A percentile compares a stretch with the other conserved stretches of the same genome.
Conservation (phyloP, 257 asterid species). For the Solanum virginianum region DNA sequence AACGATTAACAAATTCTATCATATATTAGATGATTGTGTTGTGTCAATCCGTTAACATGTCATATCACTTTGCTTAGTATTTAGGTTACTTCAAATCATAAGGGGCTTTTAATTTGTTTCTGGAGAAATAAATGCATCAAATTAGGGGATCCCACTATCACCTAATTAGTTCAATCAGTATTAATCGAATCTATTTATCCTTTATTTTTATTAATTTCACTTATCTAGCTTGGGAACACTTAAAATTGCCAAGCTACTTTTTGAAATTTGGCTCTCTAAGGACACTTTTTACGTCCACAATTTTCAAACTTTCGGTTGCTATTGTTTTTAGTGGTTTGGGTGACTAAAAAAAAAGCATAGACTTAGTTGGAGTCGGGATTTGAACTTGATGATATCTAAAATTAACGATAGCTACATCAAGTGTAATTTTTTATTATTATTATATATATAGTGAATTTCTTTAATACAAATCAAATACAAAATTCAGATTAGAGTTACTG, state of each 20-base stretch:
- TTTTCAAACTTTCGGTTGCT: neutral
- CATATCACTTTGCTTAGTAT: neutral
- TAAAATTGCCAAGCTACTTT: neutral
- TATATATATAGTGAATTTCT: neutral
- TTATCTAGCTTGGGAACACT: neutral
- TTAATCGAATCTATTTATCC: neutral
- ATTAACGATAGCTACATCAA: neutral
- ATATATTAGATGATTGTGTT: neutral
- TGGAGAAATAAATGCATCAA: neutral
- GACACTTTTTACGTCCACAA: neutral
- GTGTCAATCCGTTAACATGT: neutral
- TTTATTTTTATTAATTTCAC: neutral
- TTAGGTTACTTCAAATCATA: neutral
- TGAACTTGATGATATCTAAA: neutral
- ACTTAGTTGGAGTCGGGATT: neutral
- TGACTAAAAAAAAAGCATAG: neutral
- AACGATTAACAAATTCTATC: neutral
- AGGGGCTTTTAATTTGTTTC: neutral
- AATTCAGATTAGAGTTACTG: accelerated
- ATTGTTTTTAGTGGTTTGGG: neutral
- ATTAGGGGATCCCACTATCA: neutral
- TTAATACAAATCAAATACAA: neutral
- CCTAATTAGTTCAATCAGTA: neutral
- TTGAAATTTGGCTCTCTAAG: neutral
- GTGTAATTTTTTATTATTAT: too few species aligned